phyloP scores from a whole-genome alignment of 306 rosid species.

The Malus domestica region DNA sequence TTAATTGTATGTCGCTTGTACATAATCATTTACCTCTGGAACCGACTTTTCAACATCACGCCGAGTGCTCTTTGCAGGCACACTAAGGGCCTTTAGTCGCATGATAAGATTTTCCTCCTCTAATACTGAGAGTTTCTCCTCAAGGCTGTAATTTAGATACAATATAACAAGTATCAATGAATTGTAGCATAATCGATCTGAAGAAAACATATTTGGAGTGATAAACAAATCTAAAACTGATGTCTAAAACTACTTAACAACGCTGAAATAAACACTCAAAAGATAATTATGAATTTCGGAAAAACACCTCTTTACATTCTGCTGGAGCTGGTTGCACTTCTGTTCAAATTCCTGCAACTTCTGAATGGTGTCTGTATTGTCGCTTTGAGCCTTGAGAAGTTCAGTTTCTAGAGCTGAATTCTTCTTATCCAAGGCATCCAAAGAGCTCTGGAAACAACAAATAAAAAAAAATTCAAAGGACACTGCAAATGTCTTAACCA shows the following conservation, averaged over 20 bases:
- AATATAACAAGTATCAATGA: not conserved
- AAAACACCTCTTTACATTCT: constrained; percentile 56
- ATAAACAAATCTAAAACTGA: not conserved
- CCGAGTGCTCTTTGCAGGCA: constrained; percentile 63
- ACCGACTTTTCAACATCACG: constrained; percentile 50
- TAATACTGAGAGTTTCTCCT: constrained; percentile 57
- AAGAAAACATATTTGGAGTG: not conserved
- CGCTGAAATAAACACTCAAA: not conserved
- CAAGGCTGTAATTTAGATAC: constrained; percentile 45
- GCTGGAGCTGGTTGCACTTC: constrained; percentile 63
- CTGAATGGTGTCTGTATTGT: constrained; percentile 34
- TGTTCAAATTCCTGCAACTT: constrained; percentile 63
- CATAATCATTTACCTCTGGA: constrained; percentile 51
- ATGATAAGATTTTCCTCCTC: constrained; percentile 82
- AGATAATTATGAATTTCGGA: not conserved
- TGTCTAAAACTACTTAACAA: not conserved
- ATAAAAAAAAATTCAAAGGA: constrained; percentile 4
- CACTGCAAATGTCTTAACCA: not conserved
- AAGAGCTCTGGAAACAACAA: constrained; percentile 41
- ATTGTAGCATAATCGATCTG: not conserved
- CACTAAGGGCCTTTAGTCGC: constrained; percentile 67
- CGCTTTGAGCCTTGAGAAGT: constrained; percentile 51
- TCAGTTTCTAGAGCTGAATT: constrained; percentile 42
- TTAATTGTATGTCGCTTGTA: not conserved
- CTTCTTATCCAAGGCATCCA: constrained; percentile 71